phyloP scores from a whole-genome alignment of 768 basidiomycete genomes.

The Leccinum pellstonianum region DNA sequence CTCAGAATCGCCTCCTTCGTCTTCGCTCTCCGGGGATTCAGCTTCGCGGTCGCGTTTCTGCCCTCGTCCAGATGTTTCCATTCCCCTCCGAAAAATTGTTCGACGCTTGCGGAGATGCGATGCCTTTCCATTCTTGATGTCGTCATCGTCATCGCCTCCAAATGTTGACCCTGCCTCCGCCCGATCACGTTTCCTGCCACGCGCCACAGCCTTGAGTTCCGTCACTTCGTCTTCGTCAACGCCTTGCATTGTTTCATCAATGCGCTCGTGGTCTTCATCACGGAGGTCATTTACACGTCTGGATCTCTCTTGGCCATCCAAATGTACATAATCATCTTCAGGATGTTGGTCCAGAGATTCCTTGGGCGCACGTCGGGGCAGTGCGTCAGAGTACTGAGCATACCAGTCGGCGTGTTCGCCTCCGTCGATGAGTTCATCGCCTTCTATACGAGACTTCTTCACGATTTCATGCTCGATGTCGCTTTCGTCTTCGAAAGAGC shows the following conservation, averaged over 20 bases:
- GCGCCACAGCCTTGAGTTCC: slow-evolving; percentile 36
- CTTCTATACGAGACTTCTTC: slow-evolving; percentile 56
- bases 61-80: slow-evolving; percentile 48
- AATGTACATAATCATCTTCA: slow-evolving; percentile 40
- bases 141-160: slow-evolving; percentile 53
- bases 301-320: slow-evolving; percentile 45
- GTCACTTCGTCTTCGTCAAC: slow-evolving; percentile 43
- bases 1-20: slow-evolving; percentile 16
- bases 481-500: slow-evolving; percentile 44
- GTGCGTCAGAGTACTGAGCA: slow-evolving; percentile 28
- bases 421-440: slow-evolving; percentile 46
- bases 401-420: slow-evolving; percentile 47
- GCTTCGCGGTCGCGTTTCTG: slow-evolving; percentile 66
- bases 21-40: slow-evolving; percentile 42
- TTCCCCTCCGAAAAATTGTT: slow-evolving; percentile 52
- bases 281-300: slow-evolving; percentile 38
- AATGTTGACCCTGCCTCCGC: slow-evolving; percentile 71
- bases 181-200: slow-evolving; percentile 75
- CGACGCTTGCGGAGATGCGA: slow-evolving; percentile 57
- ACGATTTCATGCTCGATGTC: slow-evolving; percentile 40
- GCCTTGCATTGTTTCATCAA: slow-evolving; percentile 36
- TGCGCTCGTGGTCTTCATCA: slow-evolving; percentile 46
- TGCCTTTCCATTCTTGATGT: slow-evolving; percentile 40
- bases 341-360: slow-evolving; percentile 45
- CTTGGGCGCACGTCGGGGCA: slow-evolving; percentile 46